Evolutionary conservation across 352 stramenopile species (phyloP).

Genomic region (Pythium sp.): DNA sequence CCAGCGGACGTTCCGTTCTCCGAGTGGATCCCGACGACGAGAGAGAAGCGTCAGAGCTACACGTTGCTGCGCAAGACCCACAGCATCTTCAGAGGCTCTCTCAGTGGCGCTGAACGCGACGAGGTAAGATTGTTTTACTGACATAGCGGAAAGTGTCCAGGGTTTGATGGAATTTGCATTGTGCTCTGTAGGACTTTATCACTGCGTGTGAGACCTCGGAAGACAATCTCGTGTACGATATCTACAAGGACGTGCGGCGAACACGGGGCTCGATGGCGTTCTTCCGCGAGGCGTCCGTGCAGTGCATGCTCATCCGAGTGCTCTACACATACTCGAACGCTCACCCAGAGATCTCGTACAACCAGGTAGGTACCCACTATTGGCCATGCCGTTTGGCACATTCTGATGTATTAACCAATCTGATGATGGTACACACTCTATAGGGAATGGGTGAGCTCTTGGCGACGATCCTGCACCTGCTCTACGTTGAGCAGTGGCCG

Average conservation of each 20-base stretch:
- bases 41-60: slow-evolving; percentile 47
- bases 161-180: not conserved
- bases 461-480: slow-evolving; percentile 63
- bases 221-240: slow-evolving; percentile 57
- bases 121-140: slow-evolving; percentile 5
- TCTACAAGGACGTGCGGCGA: slow-evolving; percentile 70
- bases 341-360: slow-evolving; percentile 72
- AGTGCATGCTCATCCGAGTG: slow-evolving; percentile 60
- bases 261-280: slow-evolving; percentile 60
- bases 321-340: slow-evolving; percentile 69
- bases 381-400: not conserved
- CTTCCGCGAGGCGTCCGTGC: slow-evolving; percentile 45
- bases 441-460: slow-evolving; percentile 78
- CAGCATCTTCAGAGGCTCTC: slow-evolving; percentile 29
- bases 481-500: slow-evolving; percentile 70
- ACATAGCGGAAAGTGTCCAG: not conserved
- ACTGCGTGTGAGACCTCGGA: slow-evolving; percentile 42
- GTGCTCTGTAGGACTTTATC: slow-evolving; percentile 38
- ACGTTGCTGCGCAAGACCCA: slow-evolving; percentile 29
- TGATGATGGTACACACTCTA: not conserved
- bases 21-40: slow-evolving; percentile 35
- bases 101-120: slow-evolving; percentile 28
- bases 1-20: slow-evolving; percentile 42
- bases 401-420: not conserved
- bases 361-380: slow-evolving; percentile 30